Conservation (phyloP, 148 eudicot genomes). For the Rhododendron ferrugineum region DNA sequence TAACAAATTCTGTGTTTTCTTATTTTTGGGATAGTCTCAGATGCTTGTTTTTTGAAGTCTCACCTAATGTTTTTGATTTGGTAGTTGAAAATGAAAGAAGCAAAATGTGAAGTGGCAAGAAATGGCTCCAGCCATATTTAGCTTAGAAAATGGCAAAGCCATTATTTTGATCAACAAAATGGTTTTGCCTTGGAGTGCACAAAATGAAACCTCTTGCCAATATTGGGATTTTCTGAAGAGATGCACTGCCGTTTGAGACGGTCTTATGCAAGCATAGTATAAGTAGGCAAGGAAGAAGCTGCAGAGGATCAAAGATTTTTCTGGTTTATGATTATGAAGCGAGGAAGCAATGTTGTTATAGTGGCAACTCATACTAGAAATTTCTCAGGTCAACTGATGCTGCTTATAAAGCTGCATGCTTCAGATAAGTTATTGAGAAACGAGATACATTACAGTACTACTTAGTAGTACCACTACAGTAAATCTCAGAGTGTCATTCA, state of each 20-base stretch:
- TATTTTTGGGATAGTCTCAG: neutral
- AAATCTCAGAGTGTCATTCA: neutral
- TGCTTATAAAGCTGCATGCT: neutral
- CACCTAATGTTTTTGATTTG: neutral
- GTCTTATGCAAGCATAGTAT: neutral
- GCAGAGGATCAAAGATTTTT: neutral
- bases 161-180: neutral
- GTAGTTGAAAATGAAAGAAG: neutral
- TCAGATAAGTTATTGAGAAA: neutral
- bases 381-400: neutral
- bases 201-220: neutral
- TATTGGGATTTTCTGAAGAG: neutral
- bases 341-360: neutral
- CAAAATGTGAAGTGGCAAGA: neutral
- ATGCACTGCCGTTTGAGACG: neutral
- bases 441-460: too few species aligned
- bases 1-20: neutral
- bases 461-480: neutral
- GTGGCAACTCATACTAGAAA: neutral
- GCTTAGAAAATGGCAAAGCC: neutral
- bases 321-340: neutral
- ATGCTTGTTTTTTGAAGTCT: neutral
- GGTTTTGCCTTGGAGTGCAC: neutral
- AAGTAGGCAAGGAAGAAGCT: neutral
- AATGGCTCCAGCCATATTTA: neutral